Evolutionary conservation across 2,329 filamentous ascomycete genomes (phyloP).

Genomic region (Apiospora arundinis): DNA sequence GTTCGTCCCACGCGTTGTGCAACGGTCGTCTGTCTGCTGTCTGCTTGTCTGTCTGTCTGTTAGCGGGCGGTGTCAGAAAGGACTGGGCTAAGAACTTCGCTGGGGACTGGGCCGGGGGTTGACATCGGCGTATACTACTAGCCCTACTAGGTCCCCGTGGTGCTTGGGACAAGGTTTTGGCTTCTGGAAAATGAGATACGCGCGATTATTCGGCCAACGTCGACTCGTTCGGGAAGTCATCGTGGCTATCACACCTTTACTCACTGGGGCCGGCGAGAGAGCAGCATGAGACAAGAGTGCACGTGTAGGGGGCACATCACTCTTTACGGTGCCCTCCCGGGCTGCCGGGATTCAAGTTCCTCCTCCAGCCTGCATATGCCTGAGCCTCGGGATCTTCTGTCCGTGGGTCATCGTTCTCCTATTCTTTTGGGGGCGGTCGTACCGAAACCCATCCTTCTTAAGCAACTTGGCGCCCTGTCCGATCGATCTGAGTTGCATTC

Average conservation of each 20-base stretch:
- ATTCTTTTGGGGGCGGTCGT: not conserved
- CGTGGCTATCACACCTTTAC: constrained; percentile 11
- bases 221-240: constrained; percentile 6
- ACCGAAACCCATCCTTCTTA: not conserved
- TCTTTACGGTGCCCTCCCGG: not conserved
- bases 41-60: too few species aligned
- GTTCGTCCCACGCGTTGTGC: not conserved
- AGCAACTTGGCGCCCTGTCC: constrained; percentile 9
- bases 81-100: too few species aligned
- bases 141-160: not conserved
- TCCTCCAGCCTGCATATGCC: not conserved
- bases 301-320: not conserved
- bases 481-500: not conserved
- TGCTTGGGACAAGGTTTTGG: not conserved
- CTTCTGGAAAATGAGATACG: constrained; percentile 12
- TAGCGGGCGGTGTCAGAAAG: not conserved
- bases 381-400: not conserved
- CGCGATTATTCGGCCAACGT: not conserved
- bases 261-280: not conserved
- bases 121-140: not conserved
- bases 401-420: not conserved
- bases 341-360: not conserved
- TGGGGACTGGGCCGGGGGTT: not conserved
- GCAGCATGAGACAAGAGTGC: not conserved
- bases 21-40: not conserved